Evolutionary conservation across 495 filamentous ascomycete species (phyloP), one percentile per base, ranked within the genome.

Genomic region (Tirmania nivea): DNA sequence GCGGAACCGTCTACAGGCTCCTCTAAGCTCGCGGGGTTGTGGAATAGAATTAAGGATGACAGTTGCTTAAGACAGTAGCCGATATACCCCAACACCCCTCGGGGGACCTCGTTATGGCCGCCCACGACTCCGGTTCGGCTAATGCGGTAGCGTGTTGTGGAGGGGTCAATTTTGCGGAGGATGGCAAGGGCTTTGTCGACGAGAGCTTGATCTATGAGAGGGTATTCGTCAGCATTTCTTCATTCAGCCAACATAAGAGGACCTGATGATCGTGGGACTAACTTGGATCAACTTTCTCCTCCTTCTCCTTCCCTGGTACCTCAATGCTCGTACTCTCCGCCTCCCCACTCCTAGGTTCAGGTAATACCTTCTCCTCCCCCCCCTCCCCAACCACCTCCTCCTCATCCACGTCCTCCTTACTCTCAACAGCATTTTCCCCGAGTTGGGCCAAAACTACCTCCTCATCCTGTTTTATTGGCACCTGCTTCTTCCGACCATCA

Each of bases 171-270:
- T 11, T 52, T 56, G 42, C 56, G 55, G 35, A 65, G 64, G 52
- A 61, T 64, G 8, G 52, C 20, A 35, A 65, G 55, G 5, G 63
- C 64, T 35, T 66, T 60, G 10, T 57, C 31, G 14, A 65, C 61
- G 35, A 59, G 55, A 20, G 16, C 20, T 35, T 52, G 52, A 12
- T 56, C 63, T 14, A 37, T 34, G n/a, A 36, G 20, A 34, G 12
- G 25, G 20, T 11, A 52, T 56, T 37, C 54, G 56, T 51, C n/a
- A 19, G 35, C 34, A 48, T 25, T 21, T 56, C 34, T 9, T 45
- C 10, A 45, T 51, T 25, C 25, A 31, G 7, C 2, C 1, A 25
- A 25, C 25, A 25, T 25, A 25, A 25, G 25, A 25, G 25, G 25
- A 31, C 25, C 25, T 31, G 25, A 31, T 31, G 25, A 5, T 31